Evolutionary conservation across 2,329 filamentous ascomycete genomes (phyloP), one percentile per base, ranked within the genome.

Genomic region (Daldinia sp.): DNA sequence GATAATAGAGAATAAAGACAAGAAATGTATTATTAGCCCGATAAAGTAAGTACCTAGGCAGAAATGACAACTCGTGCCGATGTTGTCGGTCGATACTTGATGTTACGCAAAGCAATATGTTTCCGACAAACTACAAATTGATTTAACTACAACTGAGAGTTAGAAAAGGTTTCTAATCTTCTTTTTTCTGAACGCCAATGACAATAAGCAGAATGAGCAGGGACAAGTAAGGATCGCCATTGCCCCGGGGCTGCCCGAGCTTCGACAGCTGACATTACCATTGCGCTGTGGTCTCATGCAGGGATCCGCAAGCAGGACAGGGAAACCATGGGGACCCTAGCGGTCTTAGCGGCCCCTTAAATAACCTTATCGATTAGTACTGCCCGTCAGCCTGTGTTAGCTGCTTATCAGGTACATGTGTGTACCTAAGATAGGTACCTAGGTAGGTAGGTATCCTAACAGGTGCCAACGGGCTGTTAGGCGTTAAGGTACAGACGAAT

Each of bases 201-300:
- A n/a, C n/a, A n/a, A n/a, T n/a, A n/a, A n/a, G n/a, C n/a, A n/a
- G n/a, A n/a, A n/a, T n/a, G n/a, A 35, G 52, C 56, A 61, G 57
- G 58, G 58, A 54, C 49, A 37, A 49, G 62, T 30, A 64, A 54
- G 50, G 58, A 61, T 64, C 58, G 58, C 52, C 59, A 50, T 58
- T 50, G 30, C 53, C 52, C 52, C 59, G 35, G 49, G 54, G 54
- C 54, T 63, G 54, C 50, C 60, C 43, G 53, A 62, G 59, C 52
- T 62, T 35, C 45, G 48, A 54, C 54, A 57, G 55, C 43, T 58
- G 55, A 55, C 50, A 57, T 51, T 58, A 58, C 45, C 25, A 58
- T 49, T 29, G 17, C 25, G 47, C 54, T 25, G 32, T 32, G 45
- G 45, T 48, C 45, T 29, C 23, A 50, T 32, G 52, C 37, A 61